Base-by-base conservation (phyloP, 176 grass and related monocot species). In the Puya raimondii region DNA sequence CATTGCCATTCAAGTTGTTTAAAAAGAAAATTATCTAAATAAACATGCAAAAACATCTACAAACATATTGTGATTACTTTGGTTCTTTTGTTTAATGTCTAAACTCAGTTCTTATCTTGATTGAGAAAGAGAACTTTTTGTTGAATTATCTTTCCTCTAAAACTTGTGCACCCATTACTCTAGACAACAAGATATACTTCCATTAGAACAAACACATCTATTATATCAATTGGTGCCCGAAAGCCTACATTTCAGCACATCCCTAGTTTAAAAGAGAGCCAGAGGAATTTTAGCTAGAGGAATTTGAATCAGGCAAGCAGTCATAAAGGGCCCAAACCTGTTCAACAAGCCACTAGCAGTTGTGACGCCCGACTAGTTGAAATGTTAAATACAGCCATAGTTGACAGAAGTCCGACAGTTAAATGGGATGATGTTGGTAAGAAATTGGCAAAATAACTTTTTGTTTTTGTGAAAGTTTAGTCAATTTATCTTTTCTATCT, bases 371-470 rank as follows among this genome's bases (percentile, higher is more conserved):
- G 68, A 9, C 82, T 97, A 75, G 86, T 86, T 12, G 94, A 99
- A 84, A 90, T 99, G 82, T 93, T 99, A 78, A 99, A 88, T 81
- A 88, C 84, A 5, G 87, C 84, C 63, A 93, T 99, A 54, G 87
- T 99, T 21, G 94, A 99, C 71, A 90, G 78, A 90, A 93, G 94
- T 78, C 89, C 94, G 21, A 63, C 86, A 84, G 82, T 99, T 49
- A 90, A 80, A 68, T 99, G 94, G 89, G 94, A 99, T 73, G 84
- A 93, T 78, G 94, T 93, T 84, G 89, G 89, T 99, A 92, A 54
- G 86, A 20, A 81, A 64, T 23, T 65, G 8, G 12, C 29, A 64
- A 18, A 33, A 63, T 61, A 11, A 26, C 33, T 67, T n/a, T 54
- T 53, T 1, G 56, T 10, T 71, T 42, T 57, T 63, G 51, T 11